phyloP scores from a whole-genome alignment of 768 basidiomycete species.

The Lactarius tabidus region DNA sequence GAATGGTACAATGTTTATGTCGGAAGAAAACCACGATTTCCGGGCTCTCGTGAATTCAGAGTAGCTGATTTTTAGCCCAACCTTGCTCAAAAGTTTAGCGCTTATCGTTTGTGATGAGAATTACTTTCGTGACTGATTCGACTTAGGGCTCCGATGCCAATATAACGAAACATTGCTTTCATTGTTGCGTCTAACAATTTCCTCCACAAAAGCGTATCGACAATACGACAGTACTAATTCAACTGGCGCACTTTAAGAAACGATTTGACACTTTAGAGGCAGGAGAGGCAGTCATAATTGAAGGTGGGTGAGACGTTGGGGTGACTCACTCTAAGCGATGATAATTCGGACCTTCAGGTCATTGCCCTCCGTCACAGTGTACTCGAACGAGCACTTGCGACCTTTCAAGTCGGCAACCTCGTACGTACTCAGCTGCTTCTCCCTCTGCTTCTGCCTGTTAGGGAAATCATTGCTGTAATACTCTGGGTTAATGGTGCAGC shows the following conservation, averaged over 20 bases:
- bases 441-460: background rate
- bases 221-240: background rate
- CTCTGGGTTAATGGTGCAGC: slow-evolving; percentile 3
- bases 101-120: too few relatives aligned
- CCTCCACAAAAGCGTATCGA: background rate
- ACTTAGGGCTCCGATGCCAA: too few relatives aligned
- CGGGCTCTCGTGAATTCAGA: background rate
- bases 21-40: background rate
- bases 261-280: background rate
- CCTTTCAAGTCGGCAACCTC: background rate
- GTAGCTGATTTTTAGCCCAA: background rate
- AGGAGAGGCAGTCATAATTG: background rate
- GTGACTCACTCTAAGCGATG: background rate
- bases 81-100: background rate
- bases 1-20: too few relatives aligned
- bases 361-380: slow-evolving; percentile 8
- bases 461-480: background rate
- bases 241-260: background rate
- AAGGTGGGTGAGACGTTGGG: background rate
- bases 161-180: background rate
- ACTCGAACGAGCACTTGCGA: background rate
- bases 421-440: slow-evolving; percentile 2
- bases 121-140: too few relatives aligned
- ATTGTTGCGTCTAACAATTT: background rate
- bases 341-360: background rate